These are phyloP conservation scores for Tetrahymena elliotti DNA, from an alignment of 73 alveolate species.

Conservation along the genomic window DNA sequence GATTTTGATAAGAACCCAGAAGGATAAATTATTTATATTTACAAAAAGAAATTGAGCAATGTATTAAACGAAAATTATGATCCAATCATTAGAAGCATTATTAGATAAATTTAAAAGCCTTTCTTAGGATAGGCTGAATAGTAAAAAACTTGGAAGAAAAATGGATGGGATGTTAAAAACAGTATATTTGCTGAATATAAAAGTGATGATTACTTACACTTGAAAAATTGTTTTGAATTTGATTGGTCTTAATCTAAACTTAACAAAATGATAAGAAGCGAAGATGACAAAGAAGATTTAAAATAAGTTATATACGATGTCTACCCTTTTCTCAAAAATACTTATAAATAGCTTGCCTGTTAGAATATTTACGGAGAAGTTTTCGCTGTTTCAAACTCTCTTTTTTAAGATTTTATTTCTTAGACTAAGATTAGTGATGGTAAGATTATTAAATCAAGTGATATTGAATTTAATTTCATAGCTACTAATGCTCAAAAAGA, in stretches of 20 bases:
- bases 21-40: not conserved
- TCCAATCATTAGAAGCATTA: not conserved
- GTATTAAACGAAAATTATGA: not conserved
- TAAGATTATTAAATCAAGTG: not conserved
- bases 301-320: constrained; percentile 1
- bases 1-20: not conserved
- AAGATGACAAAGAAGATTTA: not conserved
- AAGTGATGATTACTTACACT: not conserved
- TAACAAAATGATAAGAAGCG: constrained; percentile 3
- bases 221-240: constrained; percentile 44
- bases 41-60: not conserved
- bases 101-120: not conserved
- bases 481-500: not conserved
- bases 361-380: constrained; percentile 6
- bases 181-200: not conserved
- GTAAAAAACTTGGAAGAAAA: not conserved
- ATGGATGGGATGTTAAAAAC: not conserved
- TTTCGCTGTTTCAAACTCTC: constrained; percentile 26
- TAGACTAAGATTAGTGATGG: constrained; percentile 1
- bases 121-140: not conserved
- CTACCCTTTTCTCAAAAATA: not conserved
- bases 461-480: constrained; percentile 3
- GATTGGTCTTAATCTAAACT: constrained; percentile 34
- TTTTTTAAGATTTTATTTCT: constrained; percentile 12
- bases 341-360: constrained; percentile 27